These are phyloP conservation scores for Vanrija humicola DNA, from an alignment of 1,284 basidiomycete species.

Conservation along the genomic window DNA sequence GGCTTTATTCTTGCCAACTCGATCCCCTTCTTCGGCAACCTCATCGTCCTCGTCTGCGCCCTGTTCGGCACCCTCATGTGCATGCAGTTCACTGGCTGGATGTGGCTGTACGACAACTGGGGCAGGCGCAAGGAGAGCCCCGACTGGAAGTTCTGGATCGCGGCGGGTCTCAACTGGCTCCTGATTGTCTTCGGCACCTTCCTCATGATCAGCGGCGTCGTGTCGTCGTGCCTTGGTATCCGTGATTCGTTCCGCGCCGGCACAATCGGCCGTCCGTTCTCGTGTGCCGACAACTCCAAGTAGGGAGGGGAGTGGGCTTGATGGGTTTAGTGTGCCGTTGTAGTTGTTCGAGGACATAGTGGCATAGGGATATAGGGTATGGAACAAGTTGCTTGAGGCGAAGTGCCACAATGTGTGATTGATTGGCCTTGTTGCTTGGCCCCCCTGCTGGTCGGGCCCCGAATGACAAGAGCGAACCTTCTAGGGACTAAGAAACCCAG, in stretches of 20 bases:
- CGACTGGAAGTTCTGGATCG: slow-evolving; percentile 12
- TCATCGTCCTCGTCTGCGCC: slow-evolving; percentile 28
- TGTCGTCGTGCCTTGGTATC: background rate
- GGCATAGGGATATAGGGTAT: too few relatives aligned
- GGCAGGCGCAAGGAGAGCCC: slow-evolving; percentile 1
- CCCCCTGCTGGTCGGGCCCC: too few relatives aligned
- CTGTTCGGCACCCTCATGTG: slow-evolving; percentile 17
- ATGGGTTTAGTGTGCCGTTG: background rate
- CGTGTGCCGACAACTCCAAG: slow-evolving; percentile 25
- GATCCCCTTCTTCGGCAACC: slow-evolving; percentile 23
- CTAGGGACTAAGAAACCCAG: too few relatives aligned
- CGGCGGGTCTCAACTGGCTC: slow-evolving; percentile 23
- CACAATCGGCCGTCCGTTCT: slow-evolving; percentile 17
- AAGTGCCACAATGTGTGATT: too few relatives aligned
- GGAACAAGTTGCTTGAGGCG: too few relatives aligned
- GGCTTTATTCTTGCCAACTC: slow-evolving; percentile 17
- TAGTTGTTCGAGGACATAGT: too few relatives aligned
- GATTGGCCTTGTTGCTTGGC: too few relatives aligned
- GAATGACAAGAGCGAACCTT: too few relatives aligned
- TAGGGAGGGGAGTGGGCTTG: background rate
- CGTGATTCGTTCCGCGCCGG: slow-evolving; percentile 5
- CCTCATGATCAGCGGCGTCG: slow-evolving; percentile 21
- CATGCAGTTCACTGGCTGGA: slow-evolving; percentile 20
- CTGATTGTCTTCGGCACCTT: slow-evolving; percentile 31
- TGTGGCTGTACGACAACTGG: slow-evolving; percentile 34